Evolutionary conservation across 768 basidiomycete species (phyloP).

Genomic region (Daedalea quercina): DNA sequence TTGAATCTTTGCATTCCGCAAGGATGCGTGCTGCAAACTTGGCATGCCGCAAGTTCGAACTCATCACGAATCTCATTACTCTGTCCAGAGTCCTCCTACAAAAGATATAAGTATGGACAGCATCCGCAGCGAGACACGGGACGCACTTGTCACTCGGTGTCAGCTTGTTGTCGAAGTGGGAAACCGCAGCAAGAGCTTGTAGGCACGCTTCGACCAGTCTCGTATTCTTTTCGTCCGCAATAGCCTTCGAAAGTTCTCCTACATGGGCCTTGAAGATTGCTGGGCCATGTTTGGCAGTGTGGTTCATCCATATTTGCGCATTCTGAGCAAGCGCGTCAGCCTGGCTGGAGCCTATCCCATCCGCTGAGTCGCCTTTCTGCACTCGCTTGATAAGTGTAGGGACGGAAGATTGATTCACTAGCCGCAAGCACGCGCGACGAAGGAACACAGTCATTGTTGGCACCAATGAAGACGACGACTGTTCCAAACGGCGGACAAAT

Average conservation of each 20-base stretch:
- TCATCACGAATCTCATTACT: slow-evolving; percentile 50
- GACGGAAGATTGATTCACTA: slow-evolving; percentile 82
- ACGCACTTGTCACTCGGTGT: slow-evolving; percentile 62
- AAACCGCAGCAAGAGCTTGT: slow-evolving; percentile 69
- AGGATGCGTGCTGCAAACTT: slow-evolving; percentile 84
- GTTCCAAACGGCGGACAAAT: slow-evolving; percentile 69
- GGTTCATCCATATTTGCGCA: slow-evolving; percentile 47
- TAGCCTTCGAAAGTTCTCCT: slow-evolving; percentile 66
- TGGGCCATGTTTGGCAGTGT: slow-evolving; percentile 71
- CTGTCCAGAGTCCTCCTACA: slow-evolving; percentile 62
- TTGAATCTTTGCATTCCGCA: slow-evolving; percentile 48
- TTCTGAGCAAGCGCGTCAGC: slow-evolving; percentile 33
- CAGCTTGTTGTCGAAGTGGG: slow-evolving; percentile 50
- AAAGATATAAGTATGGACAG: no score
- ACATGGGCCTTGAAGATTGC: slow-evolving; percentile 68
- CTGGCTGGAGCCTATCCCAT: slow-evolving; percentile 32
- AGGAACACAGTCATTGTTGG: slow-evolving; percentile 68
- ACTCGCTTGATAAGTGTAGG: slow-evolving; percentile 71
- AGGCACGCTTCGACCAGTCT: slow-evolving; percentile 58
- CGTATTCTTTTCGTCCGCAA: slow-evolving; percentile 55
- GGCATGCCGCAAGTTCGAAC: slow-evolving; percentile 57
- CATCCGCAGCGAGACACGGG: not conserved
- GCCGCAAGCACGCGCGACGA: slow-evolving; percentile 60
- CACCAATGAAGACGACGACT: slow-evolving; percentile 50
- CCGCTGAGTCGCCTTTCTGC: slow-evolving; percentile 33